Evolutionary conservation across 2,329 filamentous ascomycete genomes (phyloP).

Genomic region (Orbilia ellipsospora): DNA sequence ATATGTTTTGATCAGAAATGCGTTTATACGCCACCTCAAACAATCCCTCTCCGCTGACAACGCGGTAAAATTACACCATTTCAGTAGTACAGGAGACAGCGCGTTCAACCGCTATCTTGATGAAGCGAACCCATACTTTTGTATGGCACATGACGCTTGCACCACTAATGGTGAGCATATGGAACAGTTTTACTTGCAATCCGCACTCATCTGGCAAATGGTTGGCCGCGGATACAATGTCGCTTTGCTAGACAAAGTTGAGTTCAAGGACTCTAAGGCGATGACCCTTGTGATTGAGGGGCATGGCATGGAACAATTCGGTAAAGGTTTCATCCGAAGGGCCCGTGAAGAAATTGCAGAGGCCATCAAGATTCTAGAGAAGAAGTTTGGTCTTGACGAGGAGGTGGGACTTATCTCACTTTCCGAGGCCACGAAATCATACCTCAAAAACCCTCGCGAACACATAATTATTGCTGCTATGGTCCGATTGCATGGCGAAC

Average conservation of each 20-base stretch:
- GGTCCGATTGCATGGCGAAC: conserved; percentile 3
- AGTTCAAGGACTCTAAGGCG: conserved; percentile 73
- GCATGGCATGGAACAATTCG: conserved; percentile 32
- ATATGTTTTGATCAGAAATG: conserved; percentile 72
- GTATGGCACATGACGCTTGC: conserved; percentile 75
- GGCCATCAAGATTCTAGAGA: conserved; percentile 2
- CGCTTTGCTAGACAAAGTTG: conserved; percentile 72
- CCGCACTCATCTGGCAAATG: conserved; percentile 69
- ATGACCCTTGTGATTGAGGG: conserved; percentile 64
- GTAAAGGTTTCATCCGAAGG: conserved; percentile 16
- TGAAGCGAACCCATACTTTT: conserved; percentile 71
- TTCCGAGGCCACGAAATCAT: neutral
- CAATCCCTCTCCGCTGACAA: conserved; percentile 50
- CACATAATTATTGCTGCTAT: conserved; percentile 13
- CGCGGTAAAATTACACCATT: conserved; percentile 64
- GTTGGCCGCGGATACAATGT: conserved; percentile 70
- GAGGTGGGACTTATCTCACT: neutral
- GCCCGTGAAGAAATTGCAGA: conserved; percentile 6
- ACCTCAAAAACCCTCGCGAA: conserved; percentile 25
- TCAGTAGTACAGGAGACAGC: conserved; percentile 65
- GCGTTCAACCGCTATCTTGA: conserved; percentile 70
- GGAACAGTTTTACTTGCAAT: conserved; percentile 60
- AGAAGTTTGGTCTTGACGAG: neutral
- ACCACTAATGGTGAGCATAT: conserved; percentile 58
- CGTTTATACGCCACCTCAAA: conserved; percentile 73